Conservation (phyloP, 2,329 filamentous ascomycete species). For the Fusarium staphyleae region DNA sequence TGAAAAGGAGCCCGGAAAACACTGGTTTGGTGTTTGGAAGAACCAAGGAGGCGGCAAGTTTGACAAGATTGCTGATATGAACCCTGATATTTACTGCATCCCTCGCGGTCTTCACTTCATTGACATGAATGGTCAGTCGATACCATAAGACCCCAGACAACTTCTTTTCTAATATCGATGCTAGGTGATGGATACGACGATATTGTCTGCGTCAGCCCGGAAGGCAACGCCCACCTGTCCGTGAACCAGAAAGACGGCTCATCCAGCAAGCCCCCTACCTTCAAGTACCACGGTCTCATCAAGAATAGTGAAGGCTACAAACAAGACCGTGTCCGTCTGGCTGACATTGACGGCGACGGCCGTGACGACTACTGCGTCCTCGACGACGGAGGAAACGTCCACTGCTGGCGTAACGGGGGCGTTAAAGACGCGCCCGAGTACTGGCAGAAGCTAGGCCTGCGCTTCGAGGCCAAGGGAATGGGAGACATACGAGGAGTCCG, state of each 20-base stretch:
- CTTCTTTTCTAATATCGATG: neutral
- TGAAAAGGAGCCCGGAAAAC: neutral
- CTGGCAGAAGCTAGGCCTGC: slow-evolving; percentile 45
- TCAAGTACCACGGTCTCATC: slow-evolving; percentile 1
- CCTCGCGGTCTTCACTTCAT: slow-evolving; percentile 1
- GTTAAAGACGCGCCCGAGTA: slow-evolving; percentile 39
- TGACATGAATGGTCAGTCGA: slow-evolving; percentile 5
- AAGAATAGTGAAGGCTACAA: slow-evolving; percentile 3
- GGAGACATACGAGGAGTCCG: slow-evolving; percentile 31
- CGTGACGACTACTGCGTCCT: slow-evolving; percentile 45
- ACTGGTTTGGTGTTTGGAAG: slow-evolving; percentile 5
- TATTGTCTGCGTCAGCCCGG: slow-evolving; percentile 41
- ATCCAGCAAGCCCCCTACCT: neutral
- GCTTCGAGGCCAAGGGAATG: slow-evolving; percentile 32
- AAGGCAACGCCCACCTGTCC: slow-evolving; percentile 15
- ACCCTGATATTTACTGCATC: neutral
- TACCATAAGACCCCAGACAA: neutral
- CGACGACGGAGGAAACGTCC: slow-evolving; percentile 35
- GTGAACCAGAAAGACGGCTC: neutral
- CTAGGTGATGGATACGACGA: slow-evolving; percentile 40
- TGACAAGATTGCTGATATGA: slow-evolving; percentile 26
- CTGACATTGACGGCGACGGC: slow-evolving; percentile 42
- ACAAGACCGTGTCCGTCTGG: slow-evolving; percentile 38
- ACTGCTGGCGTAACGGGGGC: slow-evolving; percentile 46
- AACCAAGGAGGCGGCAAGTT: slow-evolving; percentile 14